Conservation (phyloP, 768 basidiomycete genomes). For the Macrolepiota fuliginosa region DNA sequence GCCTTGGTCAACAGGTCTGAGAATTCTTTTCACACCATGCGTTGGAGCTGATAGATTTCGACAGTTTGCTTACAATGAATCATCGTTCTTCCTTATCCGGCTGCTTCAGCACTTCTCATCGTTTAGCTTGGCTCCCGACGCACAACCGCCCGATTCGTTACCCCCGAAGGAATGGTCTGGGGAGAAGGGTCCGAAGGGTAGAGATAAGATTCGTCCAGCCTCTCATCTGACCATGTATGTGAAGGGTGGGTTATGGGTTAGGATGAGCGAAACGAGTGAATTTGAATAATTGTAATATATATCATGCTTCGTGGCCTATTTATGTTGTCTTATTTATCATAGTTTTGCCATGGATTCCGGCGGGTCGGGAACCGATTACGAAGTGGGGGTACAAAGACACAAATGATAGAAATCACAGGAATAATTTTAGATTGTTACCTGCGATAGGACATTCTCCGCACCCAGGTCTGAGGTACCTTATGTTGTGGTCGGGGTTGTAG, state of each 20-base stretch:
- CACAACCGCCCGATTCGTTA: constrained; percentile 21
- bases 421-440: no score
- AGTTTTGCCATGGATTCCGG: no score
- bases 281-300: not conserved
- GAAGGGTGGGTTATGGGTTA: constrained; percentile 45
- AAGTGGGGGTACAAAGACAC: no score
- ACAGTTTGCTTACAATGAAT: not conserved
- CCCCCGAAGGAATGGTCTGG: constrained; percentile 26
- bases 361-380: no score
- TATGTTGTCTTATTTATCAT: no score
- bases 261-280: constrained; percentile 19
- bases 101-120: not conserved
- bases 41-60: not conserved
- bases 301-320: no score
- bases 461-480: no score
- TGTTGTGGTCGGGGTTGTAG: no score
- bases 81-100: not conserved
- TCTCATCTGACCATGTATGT: constrained; percentile 42
- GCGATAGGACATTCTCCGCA: no score
- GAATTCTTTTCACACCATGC: not conserved
- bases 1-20: not conserved
- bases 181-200: constrained; percentile 27
- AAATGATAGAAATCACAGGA: no score
- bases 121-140: not conserved
- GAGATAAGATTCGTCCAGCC: constrained; percentile 39